These are phyloP conservation scores for Calycina marina DNA, from an alignment of 2,329 filamentous ascomycete genomes.

Conservation along the genomic window DNA sequence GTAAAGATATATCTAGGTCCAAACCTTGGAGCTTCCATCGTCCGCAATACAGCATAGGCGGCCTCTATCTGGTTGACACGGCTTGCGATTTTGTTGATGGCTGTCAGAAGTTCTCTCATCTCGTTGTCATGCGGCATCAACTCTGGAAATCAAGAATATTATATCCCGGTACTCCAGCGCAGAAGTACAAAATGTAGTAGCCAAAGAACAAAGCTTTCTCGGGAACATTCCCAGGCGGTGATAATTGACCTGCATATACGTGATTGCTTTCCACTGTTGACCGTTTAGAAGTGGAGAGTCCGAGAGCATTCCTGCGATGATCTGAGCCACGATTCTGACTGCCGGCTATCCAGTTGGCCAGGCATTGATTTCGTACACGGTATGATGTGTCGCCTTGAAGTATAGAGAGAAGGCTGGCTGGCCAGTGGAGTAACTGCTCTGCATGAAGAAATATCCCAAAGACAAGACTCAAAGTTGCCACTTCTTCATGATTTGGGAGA, in stretches of 20 bases:
- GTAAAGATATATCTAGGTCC: conserved; percentile 9
- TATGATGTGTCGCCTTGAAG: conserved; percentile 9
- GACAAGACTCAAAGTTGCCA: conserved; percentile 19
- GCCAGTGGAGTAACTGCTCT: conserved; percentile 8
- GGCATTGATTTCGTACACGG: conserved; percentile 13
- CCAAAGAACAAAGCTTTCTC: conserved; percentile 3
- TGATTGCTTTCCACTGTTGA: conserved; percentile 14
- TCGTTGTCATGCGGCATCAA: conserved; percentile 11
- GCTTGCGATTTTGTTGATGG: conserved; percentile 10
- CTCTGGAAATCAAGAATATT: conserved; percentile 10
- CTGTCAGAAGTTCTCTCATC: conserved; percentile 14
- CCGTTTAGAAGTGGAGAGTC: conserved; percentile 15
- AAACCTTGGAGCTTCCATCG: conserved; percentile 11
- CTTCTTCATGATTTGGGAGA: conserved; percentile 13
- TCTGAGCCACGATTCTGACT: conserved; percentile 10
- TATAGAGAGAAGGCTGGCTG: conserved; percentile 14
- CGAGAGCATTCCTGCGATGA: conserved; percentile 13
- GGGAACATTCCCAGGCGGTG: conserved; percentile 7
- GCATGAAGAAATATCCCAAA: conserved; percentile 15
- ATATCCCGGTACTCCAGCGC: conserved; percentile 9
- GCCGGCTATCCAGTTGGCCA: conserved; percentile 12
- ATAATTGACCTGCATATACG: conserved; percentile 15
- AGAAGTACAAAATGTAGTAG: conserved; percentile 7
- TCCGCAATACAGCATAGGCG: conserved; percentile 16
- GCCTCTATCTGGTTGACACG: conserved; percentile 15